Base-by-base conservation (phyloP, 2,329 filamentous ascomycete species). In the Apiospora arundinis region DNA sequence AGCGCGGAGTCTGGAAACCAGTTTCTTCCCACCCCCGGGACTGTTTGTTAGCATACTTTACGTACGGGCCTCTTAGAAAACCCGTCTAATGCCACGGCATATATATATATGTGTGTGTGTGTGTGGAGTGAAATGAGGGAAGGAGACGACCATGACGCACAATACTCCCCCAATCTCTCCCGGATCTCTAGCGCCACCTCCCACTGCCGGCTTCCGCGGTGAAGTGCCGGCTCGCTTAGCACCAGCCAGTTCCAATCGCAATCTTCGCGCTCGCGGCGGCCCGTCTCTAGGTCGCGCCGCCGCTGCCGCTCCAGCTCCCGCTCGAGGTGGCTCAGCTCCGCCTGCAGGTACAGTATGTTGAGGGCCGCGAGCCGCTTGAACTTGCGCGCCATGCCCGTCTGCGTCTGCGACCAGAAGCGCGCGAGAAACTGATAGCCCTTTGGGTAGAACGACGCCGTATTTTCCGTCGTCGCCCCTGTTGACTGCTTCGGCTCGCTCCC, bases 311-410 rank as follows among this genome's bases (percentile, higher is more conserved):
- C 37, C 25, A 71, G 46, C 6, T 69, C 52, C 11, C 42, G 28
- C 40, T 71, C 70, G 18, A 69, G 70, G 42, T 71, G 56, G 40
- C 67, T 69, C 46, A 71, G 60, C 44, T 71, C 70, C 21, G 70
- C 70, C 28, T 71, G 67, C 60, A 71, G 52, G 42, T 69, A 69
- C 23, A 71, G 21, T 7, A 71, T 56, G 46, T 71, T 71, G 21
- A 71, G 67, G 23, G 60, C 23, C 9, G 70, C 70, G 23, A 71
- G 70, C n/a, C 52, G 67, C 23, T 67, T 66, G 68, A 69, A 71
- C 25, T 67, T 46, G 42, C 70, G 52, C 21, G 37, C 45, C 18
- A 71, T 56, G 7, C 70, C 70, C 28, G 45, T 56, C 48, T 69
- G 42, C 18, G 67, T 71, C 32, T 66, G 63, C 40, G 70, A 40